Evolutionary conservation across 164 flowering plant species (phyloP).

Genomic region (Piper betle): DNA sequence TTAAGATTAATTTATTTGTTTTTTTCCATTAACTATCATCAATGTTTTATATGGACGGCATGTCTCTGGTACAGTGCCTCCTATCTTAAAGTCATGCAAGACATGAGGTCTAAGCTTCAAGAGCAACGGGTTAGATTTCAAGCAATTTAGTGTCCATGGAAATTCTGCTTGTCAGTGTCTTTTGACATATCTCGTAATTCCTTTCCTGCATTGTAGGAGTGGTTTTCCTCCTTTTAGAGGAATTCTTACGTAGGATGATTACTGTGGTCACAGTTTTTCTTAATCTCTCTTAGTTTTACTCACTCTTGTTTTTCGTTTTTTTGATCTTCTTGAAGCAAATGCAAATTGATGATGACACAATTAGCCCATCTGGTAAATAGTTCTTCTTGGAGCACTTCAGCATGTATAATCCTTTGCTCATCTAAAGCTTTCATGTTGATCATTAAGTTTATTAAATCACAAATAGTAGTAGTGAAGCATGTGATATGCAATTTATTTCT

Average conservation of each 20-base stretch:
- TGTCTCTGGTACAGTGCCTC: slow-evolving; percentile 28
- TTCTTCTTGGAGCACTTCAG: not conserved
- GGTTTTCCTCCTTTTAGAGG: not conserved
- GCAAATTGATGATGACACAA: not conserved
- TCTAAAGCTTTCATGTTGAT: no score
- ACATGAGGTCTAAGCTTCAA: slow-evolving; percentile 30
- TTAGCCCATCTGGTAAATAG: not conserved
- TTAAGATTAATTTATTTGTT: not conserved
- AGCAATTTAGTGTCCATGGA: not conserved
- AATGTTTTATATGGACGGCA: not conserved
- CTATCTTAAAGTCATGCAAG: slow-evolving; percentile 33
- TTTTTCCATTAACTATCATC: no score
- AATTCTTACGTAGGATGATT: no score
- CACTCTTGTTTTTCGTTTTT: not conserved
- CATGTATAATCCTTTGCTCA: no score
- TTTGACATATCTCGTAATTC: not conserved
- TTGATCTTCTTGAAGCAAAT: not conserved
- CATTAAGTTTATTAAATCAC: no score
- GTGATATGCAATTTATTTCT: no score
- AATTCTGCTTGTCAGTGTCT: not conserved
- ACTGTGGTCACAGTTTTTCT: no score
- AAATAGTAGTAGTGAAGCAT: no score
- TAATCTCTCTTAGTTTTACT: no score
- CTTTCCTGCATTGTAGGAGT: not conserved
- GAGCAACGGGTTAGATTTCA: slow-evolving; percentile 38